phyloP scores from a whole-genome alignment of 1,284 basidiomycete genomes.

The Tylopilus sp. region DNA sequence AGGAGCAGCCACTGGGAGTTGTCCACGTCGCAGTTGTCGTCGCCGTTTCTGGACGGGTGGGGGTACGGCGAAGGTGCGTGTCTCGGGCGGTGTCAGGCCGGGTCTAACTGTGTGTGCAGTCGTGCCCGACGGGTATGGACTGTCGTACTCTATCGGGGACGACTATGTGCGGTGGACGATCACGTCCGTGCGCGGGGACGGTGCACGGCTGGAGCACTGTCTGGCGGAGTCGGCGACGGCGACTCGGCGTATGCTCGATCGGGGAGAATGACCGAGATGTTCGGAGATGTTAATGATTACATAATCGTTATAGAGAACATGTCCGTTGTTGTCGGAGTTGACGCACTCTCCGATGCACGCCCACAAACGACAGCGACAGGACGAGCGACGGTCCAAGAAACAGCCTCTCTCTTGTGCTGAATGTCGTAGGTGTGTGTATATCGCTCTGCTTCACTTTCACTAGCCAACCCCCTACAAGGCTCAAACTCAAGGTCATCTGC shows the following conservation, averaged over 20 bases:
- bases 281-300: conserved; percentile 20
- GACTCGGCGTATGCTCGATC: conserved; percentile 71
- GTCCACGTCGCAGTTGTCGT: conserved; percentile 86
- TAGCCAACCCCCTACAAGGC: conserved; percentile 25
- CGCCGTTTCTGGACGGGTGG: conserved; percentile 88
- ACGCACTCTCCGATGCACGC: conserved; percentile 23
- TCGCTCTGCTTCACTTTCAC: neutral
- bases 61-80: conserved; percentile 90
- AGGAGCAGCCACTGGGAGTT: conserved; percentile 87
- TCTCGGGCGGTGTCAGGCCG: neutral
- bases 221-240: conserved; percentile 79
- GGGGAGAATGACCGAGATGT: conserved; percentile 36
- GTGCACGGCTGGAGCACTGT: conserved; percentile 65
- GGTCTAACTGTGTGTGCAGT: conserved; percentile 50
- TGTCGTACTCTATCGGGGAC: conserved; percentile 90
- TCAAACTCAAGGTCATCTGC: conserved; percentile 44
- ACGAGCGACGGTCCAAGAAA: conserved; percentile 34
- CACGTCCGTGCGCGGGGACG: conserved; percentile 71
- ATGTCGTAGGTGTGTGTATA: conserved; percentile 46
- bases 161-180: conserved; percentile 90
- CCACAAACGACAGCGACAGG: conserved; percentile 28
- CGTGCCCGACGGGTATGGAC: conserved; percentile 88
- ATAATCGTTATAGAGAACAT: conserved; percentile 25
- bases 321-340: conserved; percentile 34
- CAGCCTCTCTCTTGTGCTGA: conserved; percentile 55